Base-by-base conservation (phyloP, 2,329 filamentous ascomycete genomes). In the Samsoniella hepiali region DNA sequence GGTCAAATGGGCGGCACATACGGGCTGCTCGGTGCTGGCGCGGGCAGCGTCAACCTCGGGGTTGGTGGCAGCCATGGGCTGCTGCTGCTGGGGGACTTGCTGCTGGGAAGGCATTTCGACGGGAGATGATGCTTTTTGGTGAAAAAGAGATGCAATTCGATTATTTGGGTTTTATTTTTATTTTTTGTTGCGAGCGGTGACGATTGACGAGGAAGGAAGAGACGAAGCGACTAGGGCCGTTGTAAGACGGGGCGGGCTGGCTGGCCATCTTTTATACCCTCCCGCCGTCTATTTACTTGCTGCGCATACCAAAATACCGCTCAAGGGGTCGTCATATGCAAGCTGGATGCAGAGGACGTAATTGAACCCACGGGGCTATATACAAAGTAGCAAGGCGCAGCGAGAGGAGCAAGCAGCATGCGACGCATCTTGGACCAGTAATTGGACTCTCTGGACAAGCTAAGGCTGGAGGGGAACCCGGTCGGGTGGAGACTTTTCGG, bases 1-100 rank as follows among this genome's bases (percentile, higher is more conserved):
- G 9, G 29, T 42, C 38, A 17, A 32, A 36, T 15, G 15, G 34
- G 32, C n/a, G 13, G 45, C 31, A 70, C 75, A 58, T 71, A 77
- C 75, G 44, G 75, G 75, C 64, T 77, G 75, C 58, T 76, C 72
- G 64, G 69, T 62, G 68, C 69, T 75, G 56, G 67, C 60, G 62
- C 67, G 71, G 34, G 64, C 67, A 44, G 68, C 64, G 47, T 54
- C 45, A 22, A 31, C 50, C 22, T 38, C 31, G 40, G 50, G 59
- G 45, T 45, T 58, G 54, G 56, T 59, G 38, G 55, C 62, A 17
- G 55, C 40, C 62, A 63, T 63, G 29, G 62, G 56, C 62, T 58
- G 62, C 32, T 62, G 60, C 32, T 63, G 62, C 47, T 59, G 56
- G 15, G 55, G 55, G 9, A 53, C n/a, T 15, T 58, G 60, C 11